Evolutionary conservation across 768 basidiomycete genomes (phyloP).

Genomic region (Amyloporia xantha): DNA sequence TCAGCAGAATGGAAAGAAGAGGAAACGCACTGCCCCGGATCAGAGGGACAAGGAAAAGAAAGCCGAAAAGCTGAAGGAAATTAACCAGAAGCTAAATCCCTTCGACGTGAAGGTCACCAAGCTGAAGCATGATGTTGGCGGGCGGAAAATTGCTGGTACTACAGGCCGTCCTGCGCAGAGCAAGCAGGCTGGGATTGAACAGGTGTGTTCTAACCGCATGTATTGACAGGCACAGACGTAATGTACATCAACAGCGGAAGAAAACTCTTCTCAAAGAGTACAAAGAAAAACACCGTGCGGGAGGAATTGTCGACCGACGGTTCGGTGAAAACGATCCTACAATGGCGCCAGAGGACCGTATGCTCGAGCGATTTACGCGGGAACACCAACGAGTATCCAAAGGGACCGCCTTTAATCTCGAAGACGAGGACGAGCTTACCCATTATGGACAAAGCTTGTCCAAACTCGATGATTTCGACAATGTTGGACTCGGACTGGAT

Average conservation of each 20-base stretch:
- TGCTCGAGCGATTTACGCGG: constrained; percentile 91
- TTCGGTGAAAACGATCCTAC: constrained; percentile 94
- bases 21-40: constrained; percentile 50
- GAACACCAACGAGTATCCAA: constrained; percentile 79
- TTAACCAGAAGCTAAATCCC: constrained; percentile 82
- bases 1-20: constrained; percentile 55
- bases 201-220: constrained; percentile 41
- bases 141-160: constrained; percentile 77
- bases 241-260: constrained; percentile 51
- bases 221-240: neutral
- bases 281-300: constrained; percentile 72
- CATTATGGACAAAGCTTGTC: constrained; percentile 89
- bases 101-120: constrained; percentile 93
- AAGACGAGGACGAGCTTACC: constrained; percentile 86
- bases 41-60: constrained; percentile 82
- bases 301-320: constrained; percentile 87
- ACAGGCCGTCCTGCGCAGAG: constrained; percentile 80
- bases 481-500: constrained; percentile 52
- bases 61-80: constrained; percentile 73
- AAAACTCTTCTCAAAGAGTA: constrained; percentile 86
- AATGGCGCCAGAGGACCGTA: constrained; percentile 93
- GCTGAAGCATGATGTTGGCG: constrained; percentile 89
- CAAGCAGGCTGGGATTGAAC: constrained; percentile 86
- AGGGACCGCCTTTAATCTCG: constrained; percentile 79
- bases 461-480: constrained; percentile 43